Conservation (phyloP, 805 yeast species). For the Torulaspora delbrueckii region DNA sequence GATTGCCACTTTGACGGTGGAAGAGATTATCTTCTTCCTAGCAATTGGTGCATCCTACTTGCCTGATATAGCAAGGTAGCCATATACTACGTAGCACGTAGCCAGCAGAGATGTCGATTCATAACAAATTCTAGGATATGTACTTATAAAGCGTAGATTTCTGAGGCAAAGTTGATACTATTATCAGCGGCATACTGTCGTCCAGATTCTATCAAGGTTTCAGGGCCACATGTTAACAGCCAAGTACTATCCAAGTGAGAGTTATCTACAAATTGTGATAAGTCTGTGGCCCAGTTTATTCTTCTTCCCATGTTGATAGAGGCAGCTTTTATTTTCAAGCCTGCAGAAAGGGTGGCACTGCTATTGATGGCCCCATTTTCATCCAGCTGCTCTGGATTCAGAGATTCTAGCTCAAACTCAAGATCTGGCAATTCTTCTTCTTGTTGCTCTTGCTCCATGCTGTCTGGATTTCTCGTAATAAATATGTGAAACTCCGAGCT, state of each 20-base stretch:
- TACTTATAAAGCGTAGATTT: slow-evolving; percentile 18
- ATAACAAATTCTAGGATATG: neutral
- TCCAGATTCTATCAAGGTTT: slow-evolving; percentile 21
- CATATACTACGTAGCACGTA: no score
- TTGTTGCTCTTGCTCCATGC: slow-evolving; percentile 4
- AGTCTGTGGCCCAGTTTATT: slow-evolving; percentile 27
- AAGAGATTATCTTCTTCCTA: no score
- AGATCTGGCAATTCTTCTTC: slow-evolving; percentile 11
- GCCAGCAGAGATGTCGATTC: neutral
- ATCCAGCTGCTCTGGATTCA: slow-evolving; percentile 14
- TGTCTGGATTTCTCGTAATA: slow-evolving; percentile 13
- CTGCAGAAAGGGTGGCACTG: neutral
- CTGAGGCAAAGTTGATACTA: slow-evolving; percentile 21
- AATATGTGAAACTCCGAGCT: slow-evolving; percentile 15
- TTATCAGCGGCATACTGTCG: slow-evolving; percentile 19
- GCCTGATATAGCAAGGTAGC: no score
- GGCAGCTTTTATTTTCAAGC: slow-evolving; percentile 11
- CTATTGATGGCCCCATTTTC: slow-evolving; percentile 17
- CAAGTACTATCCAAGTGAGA: slow-evolving; percentile 21
- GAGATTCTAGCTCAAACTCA: slow-evolving; percentile 19
- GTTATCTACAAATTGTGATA: slow-evolving; percentile 20
- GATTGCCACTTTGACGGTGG: no score
- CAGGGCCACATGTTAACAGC: slow-evolving; percentile 33
- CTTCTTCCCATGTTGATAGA: slow-evolving; percentile 24
- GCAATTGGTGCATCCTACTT: no score